phyloP scores from a whole-genome alignment of 768 basidiomycete genomes.

The Mrakia hoshinonis region DNA sequence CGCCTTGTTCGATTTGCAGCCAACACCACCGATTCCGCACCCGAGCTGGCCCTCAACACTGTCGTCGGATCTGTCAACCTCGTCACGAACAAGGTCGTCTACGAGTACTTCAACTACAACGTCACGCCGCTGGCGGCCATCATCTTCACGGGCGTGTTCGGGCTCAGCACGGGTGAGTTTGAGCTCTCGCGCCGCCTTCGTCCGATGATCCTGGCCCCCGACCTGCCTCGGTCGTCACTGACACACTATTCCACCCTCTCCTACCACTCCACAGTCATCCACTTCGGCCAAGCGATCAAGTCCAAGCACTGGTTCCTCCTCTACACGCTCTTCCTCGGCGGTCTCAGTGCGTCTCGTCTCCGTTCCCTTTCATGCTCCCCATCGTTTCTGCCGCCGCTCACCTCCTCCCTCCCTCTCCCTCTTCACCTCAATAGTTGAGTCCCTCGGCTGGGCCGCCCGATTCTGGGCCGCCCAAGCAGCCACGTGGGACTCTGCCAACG shows the following conservation, averaged over 20 bases:
- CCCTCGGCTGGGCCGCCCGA: not conserved
- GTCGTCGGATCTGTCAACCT: not conserved
- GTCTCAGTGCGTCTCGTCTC: not conserved
- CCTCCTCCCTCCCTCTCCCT: not conserved
- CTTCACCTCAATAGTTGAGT: not conserved
- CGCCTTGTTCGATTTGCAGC: too few relatives aligned
- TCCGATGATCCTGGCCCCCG: not conserved
- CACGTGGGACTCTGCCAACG: not conserved
- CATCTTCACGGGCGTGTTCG: not conserved
- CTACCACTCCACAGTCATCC: constrained; percentile 9
- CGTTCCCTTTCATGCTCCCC: not conserved
- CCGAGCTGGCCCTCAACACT: not conserved
- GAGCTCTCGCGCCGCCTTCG: not conserved
- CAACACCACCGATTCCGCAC: too few relatives aligned
- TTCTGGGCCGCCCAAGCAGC: not conserved
- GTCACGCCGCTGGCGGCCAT: not conserved
- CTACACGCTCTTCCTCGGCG: not conserved
- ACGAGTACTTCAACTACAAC: constrained; percentile 1
- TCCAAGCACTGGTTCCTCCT: constrained; percentile 15
- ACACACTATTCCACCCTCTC: too few relatives aligned
- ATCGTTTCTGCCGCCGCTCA: not conserved
- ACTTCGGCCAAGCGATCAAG: constrained; percentile 3
- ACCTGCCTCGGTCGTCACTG: too few relatives aligned
- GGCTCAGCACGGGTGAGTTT: not conserved
- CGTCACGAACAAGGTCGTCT: not conserved